Evolutionary conservation across 805 yeast species (phyloP), one percentile per base, ranked within the genome.

Genomic region (Nakazawaea laoshanensis): DNA sequence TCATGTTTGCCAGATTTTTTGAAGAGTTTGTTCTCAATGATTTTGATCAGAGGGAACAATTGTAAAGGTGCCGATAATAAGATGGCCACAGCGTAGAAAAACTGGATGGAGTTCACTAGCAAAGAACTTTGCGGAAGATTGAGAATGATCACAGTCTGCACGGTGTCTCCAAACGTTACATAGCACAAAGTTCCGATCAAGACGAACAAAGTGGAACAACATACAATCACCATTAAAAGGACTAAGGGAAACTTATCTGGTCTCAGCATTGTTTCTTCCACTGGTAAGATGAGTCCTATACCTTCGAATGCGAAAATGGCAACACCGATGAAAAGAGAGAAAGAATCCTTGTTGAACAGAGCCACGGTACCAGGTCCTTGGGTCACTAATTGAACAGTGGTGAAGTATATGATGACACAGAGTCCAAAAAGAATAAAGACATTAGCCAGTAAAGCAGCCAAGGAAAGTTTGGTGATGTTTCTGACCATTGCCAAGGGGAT

Each of bases 251-350:
- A 83, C 41, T 79, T 68, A 40, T 75, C 74, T 2, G 92, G 92
- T 43, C 78, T 57, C 31, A 64, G 68, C 92, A 83, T 83, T 2
- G 92, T 78, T 44, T 82, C 84, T 47, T 82, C 86, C 33, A 83
- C 78, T 0, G 94, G 94, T 16, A 83, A 77, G 31, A 83, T 78
- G 29, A 83, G 60, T 0, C 94, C 92, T 37, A 83, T 81, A 1
- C 94, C 94, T 57, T 83, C 94, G 49, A 81, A 83, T n/a, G 92
- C 86, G 60, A 83, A 83, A 19, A 83, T 82, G 2, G 89, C 88
- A 5, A 83, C 84, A 7, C 94, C 94, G 32, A 82, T 75, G 47
- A 82, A 82, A 30, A 83, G 55, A 0, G 89, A 73, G 65, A 84
- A 82, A 32, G 65, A 65, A 4, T 65, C 60, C 19, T 59, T 40